These are phyloP conservation scores for Sisymbrium altissimum DNA, from an alignment of 345 rosid species.

Conservation along the genomic window DNA sequence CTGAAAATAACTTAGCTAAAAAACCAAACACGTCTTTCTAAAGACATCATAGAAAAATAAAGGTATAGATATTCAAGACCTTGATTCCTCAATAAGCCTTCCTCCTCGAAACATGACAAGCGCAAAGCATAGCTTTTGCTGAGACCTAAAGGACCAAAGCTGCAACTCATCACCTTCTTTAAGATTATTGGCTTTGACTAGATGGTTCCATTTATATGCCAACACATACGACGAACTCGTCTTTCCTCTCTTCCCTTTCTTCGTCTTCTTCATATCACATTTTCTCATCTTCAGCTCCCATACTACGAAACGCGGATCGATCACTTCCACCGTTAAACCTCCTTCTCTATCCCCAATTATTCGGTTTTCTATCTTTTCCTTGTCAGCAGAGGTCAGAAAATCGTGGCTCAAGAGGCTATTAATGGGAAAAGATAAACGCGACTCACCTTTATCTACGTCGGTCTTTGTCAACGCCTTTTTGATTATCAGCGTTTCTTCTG, in stretches of 20 bases:
- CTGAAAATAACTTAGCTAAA: neutral
- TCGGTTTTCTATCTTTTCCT: neutral
- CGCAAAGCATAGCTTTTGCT: slow-evolving; percentile 4
- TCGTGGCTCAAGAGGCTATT: neutral
- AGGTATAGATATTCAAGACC: neutral
- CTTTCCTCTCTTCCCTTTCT: neutral
- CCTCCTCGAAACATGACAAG: neutral
- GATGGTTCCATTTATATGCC: slow-evolving; percentile 11
- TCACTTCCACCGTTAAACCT: slow-evolving; percentile 17
- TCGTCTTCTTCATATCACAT: neutral
- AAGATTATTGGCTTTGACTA: neutral
- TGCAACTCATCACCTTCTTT: neutral
- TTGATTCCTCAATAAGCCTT: neutral
- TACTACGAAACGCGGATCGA: neutral
- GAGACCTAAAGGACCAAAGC: slow-evolving; percentile 14
- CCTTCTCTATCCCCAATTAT: neutral
- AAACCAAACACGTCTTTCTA: neutral
- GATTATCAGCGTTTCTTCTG: neutral
- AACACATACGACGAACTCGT: neutral
- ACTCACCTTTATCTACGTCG: neutral
- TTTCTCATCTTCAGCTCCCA: slow-evolving; percentile 13
- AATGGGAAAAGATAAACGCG: slow-evolving; percentile 1
- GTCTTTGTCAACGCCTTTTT: neutral
- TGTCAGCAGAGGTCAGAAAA: neutral
- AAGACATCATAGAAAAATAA: neutral